These are phyloP conservation scores for Endoconidiophora laricicola DNA, from an alignment of 2,329 filamentous ascomycete species.

Conservation along the genomic window DNA sequence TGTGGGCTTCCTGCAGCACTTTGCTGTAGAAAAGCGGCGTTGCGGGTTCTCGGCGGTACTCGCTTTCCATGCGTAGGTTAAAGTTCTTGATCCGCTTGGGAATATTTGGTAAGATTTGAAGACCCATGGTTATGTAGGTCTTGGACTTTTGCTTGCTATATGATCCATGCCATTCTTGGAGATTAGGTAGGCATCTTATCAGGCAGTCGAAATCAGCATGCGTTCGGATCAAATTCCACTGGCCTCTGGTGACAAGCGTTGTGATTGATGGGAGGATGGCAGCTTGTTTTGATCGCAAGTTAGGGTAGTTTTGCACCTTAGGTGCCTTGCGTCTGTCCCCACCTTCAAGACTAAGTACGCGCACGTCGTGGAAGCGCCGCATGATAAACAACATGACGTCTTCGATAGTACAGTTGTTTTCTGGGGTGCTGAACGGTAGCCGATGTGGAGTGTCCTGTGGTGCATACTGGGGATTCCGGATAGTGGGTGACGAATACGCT, in stretches of 20 bases:
- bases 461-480: background rate
- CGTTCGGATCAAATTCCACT: conserved; percentile 59
- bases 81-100: conserved; percentile 43
- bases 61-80: conserved; percentile 53
- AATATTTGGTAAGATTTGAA: conserved; percentile 38
- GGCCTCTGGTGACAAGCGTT: conserved; percentile 55
- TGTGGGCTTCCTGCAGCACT: conserved; percentile 41
- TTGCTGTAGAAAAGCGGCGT: conserved; percentile 46
- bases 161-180: conserved; percentile 46
- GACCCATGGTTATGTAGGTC: conserved; percentile 52
- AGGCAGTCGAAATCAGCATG: conserved; percentile 46
- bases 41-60: conserved; percentile 48
- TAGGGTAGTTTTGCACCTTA: conserved; percentile 31
- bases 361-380: conserved; percentile 40
- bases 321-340: conserved; percentile 62
- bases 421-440: conserved; percentile 25
- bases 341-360: conserved; percentile 57
- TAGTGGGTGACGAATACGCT: background rate
- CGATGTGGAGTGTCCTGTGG: conserved; percentile 25
- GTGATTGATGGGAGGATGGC: conserved; percentile 34
- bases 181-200: conserved; percentile 43
- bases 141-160: conserved; percentile 59
- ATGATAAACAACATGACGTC: conserved; percentile 51
- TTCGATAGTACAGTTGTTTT: conserved; percentile 51
- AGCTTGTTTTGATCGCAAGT: background rate